phyloP scores from a whole-genome alignment of 2,329 filamentous ascomycete genomes.

The Penicillium carneum region DNA sequence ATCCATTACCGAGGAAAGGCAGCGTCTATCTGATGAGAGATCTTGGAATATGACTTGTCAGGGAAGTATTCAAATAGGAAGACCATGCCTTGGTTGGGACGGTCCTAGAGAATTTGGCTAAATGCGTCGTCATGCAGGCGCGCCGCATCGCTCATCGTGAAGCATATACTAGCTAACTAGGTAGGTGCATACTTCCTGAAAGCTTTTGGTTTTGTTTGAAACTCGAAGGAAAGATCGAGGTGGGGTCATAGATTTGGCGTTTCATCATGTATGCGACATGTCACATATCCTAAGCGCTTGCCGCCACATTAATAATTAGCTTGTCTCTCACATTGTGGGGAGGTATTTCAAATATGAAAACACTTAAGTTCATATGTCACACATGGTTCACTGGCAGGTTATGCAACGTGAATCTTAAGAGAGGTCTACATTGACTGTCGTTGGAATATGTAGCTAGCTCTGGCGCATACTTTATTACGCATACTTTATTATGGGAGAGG shows the following conservation, averaged over 20 bases:
- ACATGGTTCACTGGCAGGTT: not conserved
- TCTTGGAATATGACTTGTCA: conserved; percentile 22
- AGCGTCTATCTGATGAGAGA: conserved; percentile 22
- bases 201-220: not conserved
- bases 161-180: not conserved
- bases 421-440: too few species aligned
- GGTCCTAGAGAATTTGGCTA: conserved; percentile 23
- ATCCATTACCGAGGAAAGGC: not conserved
- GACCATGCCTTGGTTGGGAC: conserved; percentile 21
- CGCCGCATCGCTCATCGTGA: conserved; percentile 12
- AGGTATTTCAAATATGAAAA: not conserved
- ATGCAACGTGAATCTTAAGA: not conserved
- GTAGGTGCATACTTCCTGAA: not conserved
- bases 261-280: conserved; percentile 6
- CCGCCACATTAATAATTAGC: conserved; percentile 2
- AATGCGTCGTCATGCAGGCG: conserved; percentile 29
- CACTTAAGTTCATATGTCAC: not conserved
- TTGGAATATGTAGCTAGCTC: not conserved
- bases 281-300: conserved; percentile 8
- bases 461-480: not conserved
- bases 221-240: not conserved
- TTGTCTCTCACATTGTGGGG: not conserved
- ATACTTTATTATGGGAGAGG: not conserved
- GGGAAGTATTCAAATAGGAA: conserved; percentile 25
- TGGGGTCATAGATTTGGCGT: not conserved